Percentiles rank a stretch among this genome's conserved stretches.
Evolutionary conservation across 352 stramenopile species (phyloP).

Genomic region (Phytophthora pini): DNA sequence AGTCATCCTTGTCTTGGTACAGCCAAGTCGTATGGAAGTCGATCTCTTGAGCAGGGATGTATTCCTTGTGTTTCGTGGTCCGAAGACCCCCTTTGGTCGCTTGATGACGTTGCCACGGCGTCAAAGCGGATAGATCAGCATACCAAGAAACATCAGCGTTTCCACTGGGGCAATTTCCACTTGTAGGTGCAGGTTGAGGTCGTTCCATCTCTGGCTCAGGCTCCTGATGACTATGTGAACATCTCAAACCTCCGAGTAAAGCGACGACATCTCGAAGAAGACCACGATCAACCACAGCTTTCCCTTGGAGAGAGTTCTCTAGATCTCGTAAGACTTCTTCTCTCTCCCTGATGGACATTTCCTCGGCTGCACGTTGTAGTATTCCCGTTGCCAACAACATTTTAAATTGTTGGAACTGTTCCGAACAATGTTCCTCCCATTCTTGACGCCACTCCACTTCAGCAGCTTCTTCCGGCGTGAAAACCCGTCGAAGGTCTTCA

Average conservation of each 20-base stretch:
- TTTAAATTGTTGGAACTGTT: conserved; percentile 6
- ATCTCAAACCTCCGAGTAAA: not conserved
- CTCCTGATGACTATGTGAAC: not conserved
- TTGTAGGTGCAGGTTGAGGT: not conserved
- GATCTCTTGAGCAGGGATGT: conserved; percentile 21
- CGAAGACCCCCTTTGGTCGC: not conserved
- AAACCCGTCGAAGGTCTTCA: conserved; percentile 10
- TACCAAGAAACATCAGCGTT: not conserved
- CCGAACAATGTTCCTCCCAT: conserved; percentile 2
- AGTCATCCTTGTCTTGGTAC: conserved; percentile 2
- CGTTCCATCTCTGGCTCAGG: conserved; percentile 17
- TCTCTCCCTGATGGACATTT: not conserved
- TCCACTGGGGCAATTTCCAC: not conserved
- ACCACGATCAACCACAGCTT: not conserved
- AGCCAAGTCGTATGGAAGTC: conserved; percentile 12
- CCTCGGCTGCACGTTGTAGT: not conserved
- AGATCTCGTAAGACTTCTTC: not conserved
- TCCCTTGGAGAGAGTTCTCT: not conserved
- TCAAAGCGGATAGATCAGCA: conserved; percentile 7
- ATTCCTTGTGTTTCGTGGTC: conserved; percentile 12
- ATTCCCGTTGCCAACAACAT: not conserved
- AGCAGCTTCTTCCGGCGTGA: conserved; percentile 3
- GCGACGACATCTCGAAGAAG: conserved; percentile 1
- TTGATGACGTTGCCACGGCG: conserved; percentile 6
- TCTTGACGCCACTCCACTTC: conserved; percentile 4